Conservation (phyloP, 495 filamentous ascomycete species). For the Neurospora sp. region DNA sequence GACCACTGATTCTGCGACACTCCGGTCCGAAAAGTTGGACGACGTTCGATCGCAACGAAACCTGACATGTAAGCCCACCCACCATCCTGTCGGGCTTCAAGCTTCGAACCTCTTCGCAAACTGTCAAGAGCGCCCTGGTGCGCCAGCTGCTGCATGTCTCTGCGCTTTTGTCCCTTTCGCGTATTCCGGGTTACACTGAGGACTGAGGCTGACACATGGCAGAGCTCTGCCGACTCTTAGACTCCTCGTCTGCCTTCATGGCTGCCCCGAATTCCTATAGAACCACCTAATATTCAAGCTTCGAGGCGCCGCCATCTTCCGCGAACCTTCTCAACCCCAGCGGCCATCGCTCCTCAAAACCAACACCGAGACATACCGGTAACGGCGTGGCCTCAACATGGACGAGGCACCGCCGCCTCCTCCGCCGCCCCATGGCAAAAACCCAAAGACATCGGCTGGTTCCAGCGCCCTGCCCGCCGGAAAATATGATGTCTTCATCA, state of each 20-base stretch:
- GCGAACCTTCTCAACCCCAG: background rate
- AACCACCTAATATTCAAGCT: background rate
- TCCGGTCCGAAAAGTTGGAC: background rate
- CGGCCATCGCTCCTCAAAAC: background rate
- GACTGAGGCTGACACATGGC: background rate
- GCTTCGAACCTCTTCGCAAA: background rate
- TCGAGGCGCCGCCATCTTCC: constrained; percentile 8
- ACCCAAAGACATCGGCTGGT: constrained; percentile 39
- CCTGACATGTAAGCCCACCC: background rate
- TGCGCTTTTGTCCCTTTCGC: background rate
- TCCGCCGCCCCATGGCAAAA: constrained; percentile 60
- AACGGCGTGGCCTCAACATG: constrained; percentile 24
- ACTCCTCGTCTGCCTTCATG: constrained; percentile 18
- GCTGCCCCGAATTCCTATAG: constrained; percentile 25
- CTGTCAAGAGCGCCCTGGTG: background rate
- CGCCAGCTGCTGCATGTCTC: background rate
- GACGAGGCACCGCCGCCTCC: constrained; percentile 46
- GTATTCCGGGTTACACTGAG: background rate
- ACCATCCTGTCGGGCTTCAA: background rate
- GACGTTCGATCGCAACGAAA: background rate
- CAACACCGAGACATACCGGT: constrained; percentile 1
- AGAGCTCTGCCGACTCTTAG: constrained; percentile 11
- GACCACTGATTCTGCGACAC: too few relatives aligned
- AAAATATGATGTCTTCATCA: constrained; percentile 95
- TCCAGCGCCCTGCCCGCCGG: constrained; percentile 58